Evolutionary conservation across 2,329 filamentous ascomycete genomes (phyloP).

Genomic region (Chaetomium sp.): DNA sequence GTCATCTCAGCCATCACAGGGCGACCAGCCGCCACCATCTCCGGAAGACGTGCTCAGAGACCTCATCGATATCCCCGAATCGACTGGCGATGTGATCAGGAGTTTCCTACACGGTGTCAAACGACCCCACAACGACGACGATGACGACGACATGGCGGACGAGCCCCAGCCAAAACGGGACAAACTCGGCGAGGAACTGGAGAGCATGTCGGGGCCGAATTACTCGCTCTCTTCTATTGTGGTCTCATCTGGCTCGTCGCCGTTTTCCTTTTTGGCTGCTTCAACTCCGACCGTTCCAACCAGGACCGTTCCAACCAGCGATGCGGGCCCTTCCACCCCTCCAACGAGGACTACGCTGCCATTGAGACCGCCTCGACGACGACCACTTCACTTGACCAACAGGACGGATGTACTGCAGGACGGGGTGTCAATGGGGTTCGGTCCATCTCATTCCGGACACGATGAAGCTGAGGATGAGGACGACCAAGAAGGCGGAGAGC

Average conservation of each 20-base stretch:
- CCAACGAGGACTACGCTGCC: slow-evolving; percentile 4
- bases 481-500: too few species aligned
- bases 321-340: too few species aligned
- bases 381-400: neutral
- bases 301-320: too few species aligned
- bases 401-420: too few species aligned
- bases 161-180: slow-evolving; percentile 25
- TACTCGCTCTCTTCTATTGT: neutral
- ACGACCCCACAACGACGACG: slow-evolving; percentile 21
- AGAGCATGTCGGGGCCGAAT: slow-evolving; percentile 18
- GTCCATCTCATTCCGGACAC: too few species aligned
- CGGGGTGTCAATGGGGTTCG: too few species aligned
- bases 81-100: slow-evolving; percentile 4
- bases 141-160: slow-evolving; percentile 22
- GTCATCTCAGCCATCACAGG: slow-evolving; percentile 4
- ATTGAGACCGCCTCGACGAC: neutral
- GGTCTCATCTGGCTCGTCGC: neutral
- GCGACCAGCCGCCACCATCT: neutral
- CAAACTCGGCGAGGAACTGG: slow-evolving; percentile 27
- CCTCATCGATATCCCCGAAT: slow-evolving; percentile 15
- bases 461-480: too few species aligned
- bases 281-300: neutral
- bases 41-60: slow-evolving; percentile 20
- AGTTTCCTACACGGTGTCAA: slow-evolving; percentile 20
- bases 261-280: neutral